phyloP scores from a whole-genome alignment of 2,329 filamentous ascomycete genomes.

The Ceratocystis eucalypticola region DNA sequence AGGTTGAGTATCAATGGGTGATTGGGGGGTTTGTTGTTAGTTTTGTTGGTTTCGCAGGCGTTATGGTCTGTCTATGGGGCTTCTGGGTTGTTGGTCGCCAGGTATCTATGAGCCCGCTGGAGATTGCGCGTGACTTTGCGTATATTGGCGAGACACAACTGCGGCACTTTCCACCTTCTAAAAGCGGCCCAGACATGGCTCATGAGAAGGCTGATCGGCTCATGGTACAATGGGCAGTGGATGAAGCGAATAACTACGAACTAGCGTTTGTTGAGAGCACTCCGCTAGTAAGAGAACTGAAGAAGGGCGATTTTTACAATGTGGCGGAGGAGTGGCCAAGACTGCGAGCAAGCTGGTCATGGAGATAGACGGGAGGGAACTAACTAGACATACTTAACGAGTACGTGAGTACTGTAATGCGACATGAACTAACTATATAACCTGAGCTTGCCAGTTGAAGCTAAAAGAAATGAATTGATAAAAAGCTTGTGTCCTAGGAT shows the following conservation, averaged over 20 bases:
- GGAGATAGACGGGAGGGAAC: background rate
- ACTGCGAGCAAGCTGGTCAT: background rate
- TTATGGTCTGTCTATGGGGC: conserved; percentile 16
- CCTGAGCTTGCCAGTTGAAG: background rate
- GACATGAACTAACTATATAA: background rate
- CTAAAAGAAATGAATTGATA: background rate
- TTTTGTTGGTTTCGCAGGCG: conserved; percentile 5
- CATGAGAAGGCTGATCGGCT: conserved; percentile 11
- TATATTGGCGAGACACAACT: conserved; percentile 16
- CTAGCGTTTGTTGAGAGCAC: conserved; percentile 19
- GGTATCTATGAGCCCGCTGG: conserved; percentile 18
- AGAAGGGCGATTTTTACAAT: conserved; percentile 17
- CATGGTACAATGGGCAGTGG: conserved; percentile 17
- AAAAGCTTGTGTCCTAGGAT: conserved; percentile 19
- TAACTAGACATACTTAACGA: background rate
- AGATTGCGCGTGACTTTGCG: conserved; percentile 17
- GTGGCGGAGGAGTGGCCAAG: conserved; percentile 12
- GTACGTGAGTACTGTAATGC: background rate
- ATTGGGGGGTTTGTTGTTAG: conserved; percentile 16
- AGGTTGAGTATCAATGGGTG: conserved; percentile 18
- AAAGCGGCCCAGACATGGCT: conserved; percentile 14
- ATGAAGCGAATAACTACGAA: conserved; percentile 16
- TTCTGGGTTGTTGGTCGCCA: conserved; percentile 18
- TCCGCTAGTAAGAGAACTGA: conserved; percentile 10
- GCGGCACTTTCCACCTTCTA: conserved; percentile 16